Base-by-base conservation (phyloP, 305 asterid species). In the Fraxinus xanthoxyloides region DNA sequence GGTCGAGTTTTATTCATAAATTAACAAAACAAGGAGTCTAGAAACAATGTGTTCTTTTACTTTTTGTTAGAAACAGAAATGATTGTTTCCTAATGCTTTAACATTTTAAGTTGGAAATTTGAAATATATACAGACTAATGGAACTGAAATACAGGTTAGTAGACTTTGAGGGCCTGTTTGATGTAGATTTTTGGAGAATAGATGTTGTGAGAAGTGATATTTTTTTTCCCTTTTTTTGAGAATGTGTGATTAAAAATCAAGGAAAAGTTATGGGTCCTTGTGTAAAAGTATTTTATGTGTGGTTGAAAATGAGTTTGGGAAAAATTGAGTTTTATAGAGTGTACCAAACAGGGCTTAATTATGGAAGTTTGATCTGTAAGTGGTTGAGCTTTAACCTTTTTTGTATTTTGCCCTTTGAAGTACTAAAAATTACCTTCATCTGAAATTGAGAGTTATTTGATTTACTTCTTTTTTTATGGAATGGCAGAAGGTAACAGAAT, bases 401-500 rank as follows among this genome's bases (percentile, higher is more conserved):
- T 74, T 21, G 28, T 31, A 51, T 51, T 69, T 76, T 48, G 30
- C 30, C 36, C 34, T 19, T 19, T 79, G 87, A 65, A 74, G 28
- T 61, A 54, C 28, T 10, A 19, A 76, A 77, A 28, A 69, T 61
- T 40, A 36, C 17, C 36, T 69, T 28, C 36, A 30, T 73, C 65
- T 72, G 5, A 69, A 72, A 79, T 69, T 19, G 61, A 79, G 69
- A 40, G 19, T 80, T 78, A 82, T 84, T 80, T 67, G 31, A 19
- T 9, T 24, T 26, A 10, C 6, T 24, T 9, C 31, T 24, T 67
- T 35, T 70, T 69, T 79, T 76, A 79, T 59, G 78, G 85, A 65
- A 70, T 85, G 80, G 83, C 90, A 96, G 99, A 96, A 87, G 93
- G 91, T 90, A 82, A 89, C 90, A 19, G 92, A 88, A 24, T 88